Evolutionary conservation across 495 filamentous ascomycete species (phyloP).

Genomic region (Penicillium pancosmium): DNA sequence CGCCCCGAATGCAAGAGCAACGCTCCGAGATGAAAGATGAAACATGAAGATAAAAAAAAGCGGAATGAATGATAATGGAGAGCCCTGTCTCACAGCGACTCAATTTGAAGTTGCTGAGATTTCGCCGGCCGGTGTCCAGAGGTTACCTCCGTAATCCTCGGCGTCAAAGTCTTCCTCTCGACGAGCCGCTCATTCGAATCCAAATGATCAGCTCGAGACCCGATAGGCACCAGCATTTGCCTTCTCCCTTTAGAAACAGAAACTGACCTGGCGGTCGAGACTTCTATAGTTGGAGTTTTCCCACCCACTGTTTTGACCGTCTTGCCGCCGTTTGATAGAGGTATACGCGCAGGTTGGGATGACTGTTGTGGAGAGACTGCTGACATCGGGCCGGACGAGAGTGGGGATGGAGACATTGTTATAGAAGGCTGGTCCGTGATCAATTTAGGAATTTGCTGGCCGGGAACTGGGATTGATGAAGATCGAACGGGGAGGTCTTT

Average conservation of each 20-base stretch:
- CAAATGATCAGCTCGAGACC: slow-evolving; percentile 27
- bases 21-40: too few relatives aligned
- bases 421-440: slow-evolving; percentile 13
- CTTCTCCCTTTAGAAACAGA: slow-evolving; percentile 42
- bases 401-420: slow-evolving; percentile 24
- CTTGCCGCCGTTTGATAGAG: slow-evolving; percentile 1
- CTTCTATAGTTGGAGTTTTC: slow-evolving; percentile 32
- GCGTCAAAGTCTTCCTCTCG: slow-evolving; percentile 26
- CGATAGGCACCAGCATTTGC: slow-evolving; percentile 43
- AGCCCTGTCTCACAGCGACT: slow-evolving; percentile 26
- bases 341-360: slow-evolving; percentile 1
- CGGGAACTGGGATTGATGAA: neutral
- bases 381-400: slow-evolving; percentile 15
- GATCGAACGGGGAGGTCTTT: slow-evolving; percentile 8
- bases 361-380: slow-evolving; percentile 11
- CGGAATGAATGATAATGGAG: neutral
- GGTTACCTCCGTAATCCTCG: slow-evolving; percentile 34
- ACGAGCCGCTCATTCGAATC: slow-evolving; percentile 33
- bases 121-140: slow-evolving; percentile 36
- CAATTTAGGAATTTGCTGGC: slow-evolving; percentile 5
- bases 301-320: slow-evolving; percentile 5
- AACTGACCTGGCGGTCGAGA: slow-evolving; percentile 46
- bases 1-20: neutral
- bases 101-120: slow-evolving; percentile 44
- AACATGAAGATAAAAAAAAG: neutral